Base-by-base conservation (phyloP, 208 protist species). In the Trypanosoma vivax region DNA sequence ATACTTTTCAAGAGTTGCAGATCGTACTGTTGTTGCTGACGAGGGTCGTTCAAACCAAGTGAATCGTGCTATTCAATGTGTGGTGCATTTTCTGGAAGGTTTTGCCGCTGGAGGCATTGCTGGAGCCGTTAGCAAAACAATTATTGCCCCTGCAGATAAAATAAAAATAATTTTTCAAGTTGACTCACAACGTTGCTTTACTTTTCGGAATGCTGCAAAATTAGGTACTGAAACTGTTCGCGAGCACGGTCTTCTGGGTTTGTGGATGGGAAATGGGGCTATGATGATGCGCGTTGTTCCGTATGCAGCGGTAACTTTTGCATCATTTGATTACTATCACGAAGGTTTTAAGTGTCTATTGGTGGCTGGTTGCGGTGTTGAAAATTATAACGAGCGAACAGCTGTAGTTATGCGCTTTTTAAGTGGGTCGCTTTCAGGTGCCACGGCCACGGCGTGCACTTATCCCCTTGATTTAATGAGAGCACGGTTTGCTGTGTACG, bases 131-230 rank as follows among this genome's bases (percentile, higher is more conserved):
- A 94, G 90, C 56, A 92, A 97, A 48, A 96, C 93, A 5, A 70
- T 90, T 11, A 96, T 96, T 35, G 80, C 93, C 1, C 96, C 96
- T 11, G 80, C 86, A 1, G 96, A 98, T 51, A 75, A 94, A 16
- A 65, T 96, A 19, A 98, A 98, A 60, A 98, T 98, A 46, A 85
- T 97, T 18, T 96, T 96, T 38, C 94, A 98, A 55, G 94, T 98
- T 16, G 79, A 88, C 31, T 78, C 79, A 3, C 42, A 38, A 1
- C 73, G 78, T 19, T 43, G 16, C 9, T 95, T 92, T 50, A 77
- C 52, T 39, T 50, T 95, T 28, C 49, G 64, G 14, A 80, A 79
- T 54, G 88, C 90, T 9, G 11, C 81, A 6, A 67, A 60, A 18
- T 62, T 92, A 5, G 75, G 83, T 27, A 48, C 66, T 5, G 65